These are phyloP conservation scores for Colletotrichum scovillei DNA, from an alignment of 2,329 filamentous ascomycete species.

Conservation along the genomic window DNA sequence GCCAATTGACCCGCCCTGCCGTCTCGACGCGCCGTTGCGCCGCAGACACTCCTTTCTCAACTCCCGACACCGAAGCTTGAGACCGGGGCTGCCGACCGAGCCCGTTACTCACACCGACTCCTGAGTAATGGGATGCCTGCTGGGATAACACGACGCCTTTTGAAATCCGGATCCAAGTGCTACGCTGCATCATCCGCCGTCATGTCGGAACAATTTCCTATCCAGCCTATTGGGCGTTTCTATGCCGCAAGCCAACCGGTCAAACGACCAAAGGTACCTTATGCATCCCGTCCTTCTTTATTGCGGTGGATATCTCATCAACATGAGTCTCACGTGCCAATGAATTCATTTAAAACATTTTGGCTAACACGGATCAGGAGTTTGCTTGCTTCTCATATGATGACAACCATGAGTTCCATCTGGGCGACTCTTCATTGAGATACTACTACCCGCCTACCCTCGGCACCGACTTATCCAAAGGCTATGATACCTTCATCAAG, in stretches of 20 bases:
- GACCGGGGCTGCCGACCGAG: slow-evolving; percentile 17
- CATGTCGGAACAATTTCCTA: slow-evolving; percentile 60
- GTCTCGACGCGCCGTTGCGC: slow-evolving; percentile 13
- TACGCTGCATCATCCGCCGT: neutral
- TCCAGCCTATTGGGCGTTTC: slow-evolving; percentile 79
- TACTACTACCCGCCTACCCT: slow-evolving; percentile 88
- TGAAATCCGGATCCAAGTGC: neutral
- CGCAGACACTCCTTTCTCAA: slow-evolving; percentile 24
- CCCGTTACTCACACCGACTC: neutral
- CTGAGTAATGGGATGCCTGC: neutral
- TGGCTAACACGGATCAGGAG: slow-evolving; percentile 66
- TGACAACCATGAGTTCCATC: slow-evolving; percentile 79
- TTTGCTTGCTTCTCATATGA: slow-evolving; percentile 96
- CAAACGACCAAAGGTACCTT: slow-evolving; percentile 75
- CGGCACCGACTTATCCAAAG: slow-evolving; percentile 79
- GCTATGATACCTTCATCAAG: slow-evolving; percentile 85
- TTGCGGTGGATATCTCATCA: neutral
- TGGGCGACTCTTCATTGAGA: slow-evolving; percentile 82
- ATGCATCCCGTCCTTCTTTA: neutral
- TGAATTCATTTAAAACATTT: neutral
- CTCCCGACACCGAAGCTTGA: slow-evolving; percentile 25
- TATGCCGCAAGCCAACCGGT: slow-evolving; percentile 75
- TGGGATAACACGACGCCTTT: neutral
- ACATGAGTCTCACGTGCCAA: neutral
- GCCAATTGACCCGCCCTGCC: neutral